Base-by-base conservation (phyloP, 257 asterid genomes). In the Leptodermis oblonga region DNA sequence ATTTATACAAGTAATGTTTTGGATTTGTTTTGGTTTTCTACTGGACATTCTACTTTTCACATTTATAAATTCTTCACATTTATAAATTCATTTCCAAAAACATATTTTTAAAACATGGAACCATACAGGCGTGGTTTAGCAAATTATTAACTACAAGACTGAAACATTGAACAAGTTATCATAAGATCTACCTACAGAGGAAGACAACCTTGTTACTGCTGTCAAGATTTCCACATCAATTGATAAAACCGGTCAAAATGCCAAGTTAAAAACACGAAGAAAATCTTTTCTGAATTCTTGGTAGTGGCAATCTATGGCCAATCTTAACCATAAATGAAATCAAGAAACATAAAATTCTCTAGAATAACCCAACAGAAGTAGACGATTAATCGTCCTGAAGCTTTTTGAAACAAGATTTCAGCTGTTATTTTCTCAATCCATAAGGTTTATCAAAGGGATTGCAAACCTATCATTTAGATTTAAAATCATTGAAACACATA, bases 301-400 rank as follows among this genome's bases (percentile, higher is more conserved):
- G 43, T 20, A 66, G 25, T 65, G 39, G 39, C 22, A 65, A 65
- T n/a, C 23, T 7, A n/a, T 11, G 45, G 45, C 31, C 55, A 64
- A 67, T 28, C 31, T 1, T 15, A 7, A 34, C 18, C 48, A 31
- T 10, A 67, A 26, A 17, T n/a, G n/a, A 41, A 12, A 71, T 23
- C n/a, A 20, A 23, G 36, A 23, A 55, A 37, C 51, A 62, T 25
- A 34, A 71, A 62, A 71, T 46, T 62, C 14, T 53, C 15, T 34
- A 22, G 33, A 25, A 49, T 60, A 36, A 26, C 56, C 64, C 18
- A 61, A n/a, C 31, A 62, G 70, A 51, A 22, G 30, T 31, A 33
- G 9, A 28, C 48, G 41, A 71, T 33, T 6, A 45, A 62, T 36
- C 31, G 23, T 15, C 15, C 31, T 30, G 26, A 31, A 41, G 26